phyloP scores from a whole-genome alignment of 1,139 yeast genomes.

The Hansenula sp. region DNA sequence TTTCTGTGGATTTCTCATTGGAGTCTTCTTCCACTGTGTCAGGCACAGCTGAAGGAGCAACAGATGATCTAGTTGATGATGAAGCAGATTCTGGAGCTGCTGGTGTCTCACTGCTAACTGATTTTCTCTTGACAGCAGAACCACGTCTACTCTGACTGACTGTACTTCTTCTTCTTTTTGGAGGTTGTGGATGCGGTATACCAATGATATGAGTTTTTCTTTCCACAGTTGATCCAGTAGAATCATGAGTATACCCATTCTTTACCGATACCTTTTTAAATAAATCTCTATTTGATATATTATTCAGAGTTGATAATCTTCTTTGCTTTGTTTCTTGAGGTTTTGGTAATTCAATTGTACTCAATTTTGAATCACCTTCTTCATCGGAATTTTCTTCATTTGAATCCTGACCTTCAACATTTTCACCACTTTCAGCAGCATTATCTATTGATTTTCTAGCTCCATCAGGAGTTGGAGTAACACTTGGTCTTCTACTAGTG shows the following conservation, averaged over 20 bases:
- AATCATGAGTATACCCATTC: not conserved
- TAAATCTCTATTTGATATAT: slow-evolving; percentile 12
- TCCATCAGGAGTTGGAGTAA: slow-evolving; percentile 8
- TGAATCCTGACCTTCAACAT: not conserved
- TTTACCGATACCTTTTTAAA: slow-evolving; percentile 8
- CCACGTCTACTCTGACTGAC: slow-evolving; percentile 8
- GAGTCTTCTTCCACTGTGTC: not conserved
- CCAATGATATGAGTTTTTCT: slow-evolving; percentile 14
- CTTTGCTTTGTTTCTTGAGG: slow-evolving; percentile 19
- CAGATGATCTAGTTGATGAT: not conserved
- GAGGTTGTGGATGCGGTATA: slow-evolving; percentile 8
- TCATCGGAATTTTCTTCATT: slow-evolving; percentile 7
- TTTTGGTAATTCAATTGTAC: slow-evolving; percentile 1
- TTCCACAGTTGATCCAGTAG: not conserved
- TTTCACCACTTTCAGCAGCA: not conserved
- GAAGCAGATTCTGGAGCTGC: not conserved
- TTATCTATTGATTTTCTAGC: not conserved
- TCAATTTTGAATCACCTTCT: slow-evolving; percentile 5
- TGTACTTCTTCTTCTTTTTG: slow-evolving; percentile 6
- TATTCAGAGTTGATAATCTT: slow-evolving; percentile 20
- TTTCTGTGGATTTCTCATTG: no score
- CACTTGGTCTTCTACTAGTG: slow-evolving; percentile 16
- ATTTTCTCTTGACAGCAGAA: slow-evolving; percentile 2
- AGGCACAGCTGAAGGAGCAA: not conserved
- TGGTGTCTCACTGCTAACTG: not conserved